Evolutionary conservation across 2,329 filamentous ascomycete genomes (phyloP).

Genomic region (Cladorrhinum sp.): DNA sequence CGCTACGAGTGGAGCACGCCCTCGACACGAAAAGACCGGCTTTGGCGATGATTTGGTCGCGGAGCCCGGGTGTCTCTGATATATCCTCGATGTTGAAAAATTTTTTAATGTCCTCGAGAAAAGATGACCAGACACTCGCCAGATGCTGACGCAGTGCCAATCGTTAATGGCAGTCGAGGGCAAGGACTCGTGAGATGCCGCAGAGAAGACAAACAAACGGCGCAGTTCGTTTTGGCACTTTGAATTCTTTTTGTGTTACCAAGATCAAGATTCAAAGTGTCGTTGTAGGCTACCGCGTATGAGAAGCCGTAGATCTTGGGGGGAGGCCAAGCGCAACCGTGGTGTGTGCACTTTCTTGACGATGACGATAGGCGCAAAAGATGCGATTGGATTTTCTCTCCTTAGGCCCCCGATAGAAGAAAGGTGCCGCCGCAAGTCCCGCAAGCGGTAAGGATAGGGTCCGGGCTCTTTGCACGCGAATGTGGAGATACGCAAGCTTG

Average conservation of each 20-base stretch:
- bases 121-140: background rate
- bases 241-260: slow-evolving; percentile 14
- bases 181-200: slow-evolving; percentile 1
- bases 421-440: slow-evolving; percentile 15
- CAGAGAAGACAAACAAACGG: slow-evolving; percentile 9
- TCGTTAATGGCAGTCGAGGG: background rate
- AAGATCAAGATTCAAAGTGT: slow-evolving; percentile 2
- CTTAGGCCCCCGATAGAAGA: slow-evolving; percentile 1
- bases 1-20: slow-evolving; percentile 62
- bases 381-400: slow-evolving; percentile 11
- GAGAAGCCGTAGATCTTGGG: slow-evolving; percentile 9
- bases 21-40: slow-evolving; percentile 60
- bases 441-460: slow-evolving; percentile 12
- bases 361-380: slow-evolving; percentile 9
- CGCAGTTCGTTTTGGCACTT: slow-evolving; percentile 5
- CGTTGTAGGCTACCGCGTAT: background rate
- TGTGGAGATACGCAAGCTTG: slow-evolving; percentile 28
- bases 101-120: slow-evolving; percentile 9
- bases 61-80: slow-evolving; percentile 27
- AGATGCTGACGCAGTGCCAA: slow-evolving; percentile 1
- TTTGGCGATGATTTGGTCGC: slow-evolving; percentile 45
- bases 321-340: slow-evolving; percentile 2
- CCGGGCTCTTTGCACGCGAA: slow-evolving; percentile 23
- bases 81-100: slow-evolving; percentile 9
- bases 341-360: slow-evolving; percentile 9